Base-by-base conservation (phyloP, 139 green algal species). In the Chlorella sp. region DNA sequence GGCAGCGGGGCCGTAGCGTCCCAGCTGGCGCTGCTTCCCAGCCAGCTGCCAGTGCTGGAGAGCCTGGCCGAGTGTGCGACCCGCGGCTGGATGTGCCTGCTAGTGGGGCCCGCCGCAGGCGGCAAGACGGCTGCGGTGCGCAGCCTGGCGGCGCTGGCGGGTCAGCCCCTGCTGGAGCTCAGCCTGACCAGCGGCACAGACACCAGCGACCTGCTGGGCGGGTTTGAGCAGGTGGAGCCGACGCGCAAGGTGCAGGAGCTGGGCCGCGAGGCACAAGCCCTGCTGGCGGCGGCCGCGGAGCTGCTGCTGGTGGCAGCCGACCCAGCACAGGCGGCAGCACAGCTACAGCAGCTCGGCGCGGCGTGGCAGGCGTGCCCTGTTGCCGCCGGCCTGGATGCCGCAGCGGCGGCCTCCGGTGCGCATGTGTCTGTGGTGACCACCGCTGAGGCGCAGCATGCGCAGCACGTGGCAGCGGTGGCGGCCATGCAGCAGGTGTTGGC, bases 201-300 rank as follows among this genome's bases (percentile, higher is more conserved):
- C 92, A 99, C 96, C 1, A 93, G 87, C 14, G 97, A 99, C 82
- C 91, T 99, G 72, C 94, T 99, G 86, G 97, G 97, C 43, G 95
- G 95, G 51, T 99, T 99, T 89, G 97, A 99, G 90, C 97, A 99
- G 89, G 80, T 96, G 86, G 91, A 95, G 44, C 81, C 86, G 38
- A 74, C 65, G 56, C 70, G 93, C 19, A 84, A 85, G 2, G 67
- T 95, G 62, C 82, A 77, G 64, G 64, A 83, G 72, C 51, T 81
- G 28, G 83, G 54, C 0, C 64, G 73, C 17, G 51, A 60, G 36
- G 73, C 51, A 13, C 34, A 69, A 36, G 80, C 76, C 62, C 46
- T 90, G 43, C 68, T 86, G 62, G 72, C 76, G 44, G 64, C 83
- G 0, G 79, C 83, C 6, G 88, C 89, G 54, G 83, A 76, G 16